phyloP scores from a whole-genome alignment of 495 filamentous ascomycete species.

The Aspergillus incahuasiensis region DNA sequence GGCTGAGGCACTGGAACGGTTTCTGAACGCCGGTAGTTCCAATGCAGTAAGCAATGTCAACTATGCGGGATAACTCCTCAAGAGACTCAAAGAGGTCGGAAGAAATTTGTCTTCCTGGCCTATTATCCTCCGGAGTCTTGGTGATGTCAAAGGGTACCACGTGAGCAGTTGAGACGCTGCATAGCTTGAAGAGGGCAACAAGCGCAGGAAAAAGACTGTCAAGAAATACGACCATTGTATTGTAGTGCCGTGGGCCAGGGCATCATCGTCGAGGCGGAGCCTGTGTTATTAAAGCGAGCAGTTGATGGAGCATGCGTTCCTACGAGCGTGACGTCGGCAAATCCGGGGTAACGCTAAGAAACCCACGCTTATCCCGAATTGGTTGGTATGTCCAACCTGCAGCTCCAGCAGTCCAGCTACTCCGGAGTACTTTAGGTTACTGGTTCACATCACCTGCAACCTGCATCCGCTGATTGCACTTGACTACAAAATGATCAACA shows the following conservation, averaged over 20 bases:
- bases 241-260: neutral
- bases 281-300: neutral
- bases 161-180: neutral
- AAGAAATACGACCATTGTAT: constrained; percentile 2
- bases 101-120: constrained; percentile 43
- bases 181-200: constrained; percentile 5
- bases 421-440: no score
- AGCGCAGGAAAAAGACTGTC: neutral
- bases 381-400: neutral
- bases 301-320: neutral
- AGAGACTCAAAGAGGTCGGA: constrained; percentile 68
- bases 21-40: constrained; percentile 73
- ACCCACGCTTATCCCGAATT: neutral
- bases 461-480: neutral
- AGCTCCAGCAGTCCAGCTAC: neutral
- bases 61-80: constrained; percentile 79
- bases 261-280: neutral
- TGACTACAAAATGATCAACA: neutral
- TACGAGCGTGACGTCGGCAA: constrained; percentile 11
- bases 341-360: constrained; percentile 11
- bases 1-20: constrained; percentile 81
- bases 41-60: constrained; percentile 94
- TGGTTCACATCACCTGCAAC: no score
- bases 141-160: neutral
- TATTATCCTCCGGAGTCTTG: neutral